A percentile compares a stretch with the other conserved stretches of the same genome.
phyloP scores from a whole-genome alignment of 805 yeast species.

The Myxozyma geophila region DNA sequence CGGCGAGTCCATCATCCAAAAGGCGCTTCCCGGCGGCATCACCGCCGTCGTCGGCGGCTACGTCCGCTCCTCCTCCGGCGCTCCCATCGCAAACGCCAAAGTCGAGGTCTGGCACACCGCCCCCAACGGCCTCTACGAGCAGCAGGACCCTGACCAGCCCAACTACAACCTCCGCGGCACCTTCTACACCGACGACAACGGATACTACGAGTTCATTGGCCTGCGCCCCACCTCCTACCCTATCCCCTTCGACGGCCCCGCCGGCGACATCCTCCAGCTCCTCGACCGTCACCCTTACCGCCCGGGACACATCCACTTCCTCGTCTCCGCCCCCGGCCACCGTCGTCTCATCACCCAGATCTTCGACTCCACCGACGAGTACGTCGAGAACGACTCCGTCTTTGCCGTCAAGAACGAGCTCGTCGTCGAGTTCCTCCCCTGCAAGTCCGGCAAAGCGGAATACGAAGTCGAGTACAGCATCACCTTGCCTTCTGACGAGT shows the following conservation, averaged over 20 bases:
- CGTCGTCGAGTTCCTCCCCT: constrained; percentile 41
- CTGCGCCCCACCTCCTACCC: constrained; percentile 47
- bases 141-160: constrained; percentile 46
- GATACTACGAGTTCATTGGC: constrained; percentile 42
- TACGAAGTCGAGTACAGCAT: constrained; percentile 22
- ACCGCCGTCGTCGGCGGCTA: constrained; percentile 41
- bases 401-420: constrained; percentile 46
- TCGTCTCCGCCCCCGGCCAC: constrained; percentile 40
- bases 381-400: constrained; percentile 44
- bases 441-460: constrained; percentile 25
- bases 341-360: constrained; percentile 45
- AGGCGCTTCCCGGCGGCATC: constrained; percentile 43
- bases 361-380: constrained; percentile 42
- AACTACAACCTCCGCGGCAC: constrained; percentile 46
- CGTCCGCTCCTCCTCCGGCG: constrained; percentile 40
- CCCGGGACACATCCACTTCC: constrained; percentile 46
- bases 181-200: constrained; percentile 40
- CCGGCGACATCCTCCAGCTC: constrained; percentile 43
- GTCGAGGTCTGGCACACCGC: constrained; percentile 48
- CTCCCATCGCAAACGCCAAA: constrained; percentile 42
- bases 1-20: constrained; percentile 44
- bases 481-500: constrained; percentile 12
- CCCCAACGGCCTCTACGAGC: constrained; percentile 46
- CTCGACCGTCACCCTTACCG: constrained; percentile 47
- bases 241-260: constrained; percentile 48